Evolutionary conservation across 2,329 filamentous ascomycete genomes (phyloP), one percentile per base, ranked within the genome.

Genomic region (Ramularia endophylla): DNA sequence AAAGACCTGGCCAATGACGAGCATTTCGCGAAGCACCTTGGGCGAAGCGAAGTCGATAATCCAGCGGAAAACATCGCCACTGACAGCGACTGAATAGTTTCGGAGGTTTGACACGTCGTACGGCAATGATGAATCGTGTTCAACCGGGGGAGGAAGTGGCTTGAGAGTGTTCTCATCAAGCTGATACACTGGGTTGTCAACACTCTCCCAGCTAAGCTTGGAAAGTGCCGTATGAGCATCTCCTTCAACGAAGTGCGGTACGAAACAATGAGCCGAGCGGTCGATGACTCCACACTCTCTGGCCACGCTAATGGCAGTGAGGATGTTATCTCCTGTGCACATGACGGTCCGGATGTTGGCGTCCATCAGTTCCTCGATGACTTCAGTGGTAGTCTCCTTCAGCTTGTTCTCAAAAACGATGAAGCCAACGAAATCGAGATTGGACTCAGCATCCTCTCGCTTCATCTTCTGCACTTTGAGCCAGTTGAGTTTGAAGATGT

Each of bases 331-430:
- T 20, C 92, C 92, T 0, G 92, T 98, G 48, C 94, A 94, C 92
- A 98, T 98, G 38, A 95, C 81, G 19, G 85, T 83, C 27, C 87
- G 80, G 52, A 98, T 95, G 41, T 85, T 85, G 6, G 94, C 90
- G 38, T 83, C 73, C 22, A 79, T 75, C 3, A 98, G 74, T 65
- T 97, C 89, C 41, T 84, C 76, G 18, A 98, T 78, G 25, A 95
- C 85, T 1, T 75, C 76, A 1, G 85, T 76, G 0, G 90, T 95
- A 15, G 79, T 88, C 1, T 86, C 82, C 64, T 98, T 98, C 47
- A 98, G 70, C 66, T 98, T 98, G 68, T 98, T 98, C 67, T 98
- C 92, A 55, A 98, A 98, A 40, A 98, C 83, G 59, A 98, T 97
- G 66, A 98, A 98, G 4, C 92, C 92, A 27, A 89, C 76, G 58